Percentiles rank a stretch among this genome's conserved stretches.
Conservation (phyloP, 1,284 basidiomycete species). For the Ganoderma boninense region DNA sequence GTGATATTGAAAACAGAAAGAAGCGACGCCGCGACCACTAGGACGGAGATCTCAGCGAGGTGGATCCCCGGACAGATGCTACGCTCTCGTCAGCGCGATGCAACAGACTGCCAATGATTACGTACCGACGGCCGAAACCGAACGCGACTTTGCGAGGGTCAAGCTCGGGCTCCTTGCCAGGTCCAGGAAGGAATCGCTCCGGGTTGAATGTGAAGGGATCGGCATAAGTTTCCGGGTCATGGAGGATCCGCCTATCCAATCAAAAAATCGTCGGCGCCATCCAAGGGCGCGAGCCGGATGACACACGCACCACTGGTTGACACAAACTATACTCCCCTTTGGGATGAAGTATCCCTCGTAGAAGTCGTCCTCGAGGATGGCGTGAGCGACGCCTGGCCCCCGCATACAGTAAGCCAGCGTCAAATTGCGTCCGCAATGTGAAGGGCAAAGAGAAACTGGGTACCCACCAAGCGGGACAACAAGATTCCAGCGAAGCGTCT, state of each 20-base stretch:
- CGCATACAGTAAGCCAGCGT: background rate
- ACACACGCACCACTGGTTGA: conserved; percentile 35
- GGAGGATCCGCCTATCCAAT: conserved; percentile 37
- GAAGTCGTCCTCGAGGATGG: conserved; percentile 38
- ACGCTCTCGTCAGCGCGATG: background rate
- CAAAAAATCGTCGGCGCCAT: background rate
- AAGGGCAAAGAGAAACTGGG: too few species aligned
- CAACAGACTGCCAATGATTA: background rate
- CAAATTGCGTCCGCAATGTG: background rate
- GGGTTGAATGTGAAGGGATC: conserved; percentile 42
- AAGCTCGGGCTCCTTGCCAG: conserved; percentile 25
- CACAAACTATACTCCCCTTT: conserved; percentile 39
- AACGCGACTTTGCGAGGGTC: conserved; percentile 39
- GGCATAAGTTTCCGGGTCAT: conserved; percentile 38
- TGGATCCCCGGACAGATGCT: conserved; percentile 38
- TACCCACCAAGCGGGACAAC: conserved; percentile 37
- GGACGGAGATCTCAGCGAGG: conserved; percentile 43
- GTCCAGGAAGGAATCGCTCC: conserved; percentile 35
- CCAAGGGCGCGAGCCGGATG: background rate
- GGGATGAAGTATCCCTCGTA: conserved; percentile 41
- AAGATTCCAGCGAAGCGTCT: conserved; percentile 41
- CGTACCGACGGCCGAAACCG: conserved; percentile 41
- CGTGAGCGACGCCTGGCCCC: conserved; percentile 34
- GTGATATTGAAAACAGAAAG: conserved; percentile 43
- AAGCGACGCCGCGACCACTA: conserved; percentile 39